These are phyloP conservation scores for Calonectria hawksworthii DNA, from an alignment of 2,329 filamentous ascomycete species.

Conservation along the genomic window DNA sequence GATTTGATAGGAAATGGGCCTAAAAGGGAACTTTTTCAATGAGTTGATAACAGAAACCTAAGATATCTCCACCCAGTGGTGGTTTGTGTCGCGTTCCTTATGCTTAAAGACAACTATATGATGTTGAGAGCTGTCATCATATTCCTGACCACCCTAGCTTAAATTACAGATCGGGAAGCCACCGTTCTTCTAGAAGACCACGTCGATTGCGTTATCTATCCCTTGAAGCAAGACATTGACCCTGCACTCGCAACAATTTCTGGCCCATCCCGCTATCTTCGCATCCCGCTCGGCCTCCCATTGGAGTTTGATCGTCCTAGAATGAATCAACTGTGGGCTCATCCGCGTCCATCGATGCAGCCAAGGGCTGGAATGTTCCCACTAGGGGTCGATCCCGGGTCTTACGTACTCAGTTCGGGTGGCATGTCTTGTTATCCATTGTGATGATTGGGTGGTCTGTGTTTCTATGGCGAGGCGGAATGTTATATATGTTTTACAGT, in stretches of 20 bases:
- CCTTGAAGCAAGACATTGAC: slow-evolving; percentile 24
- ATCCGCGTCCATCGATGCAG: background rate
- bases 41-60: background rate
- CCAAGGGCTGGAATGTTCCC: background rate
- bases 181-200: background rate
- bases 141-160: background rate
- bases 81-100: background rate
- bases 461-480: background rate
- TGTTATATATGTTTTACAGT: background rate
- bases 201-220: slow-evolving; percentile 26
- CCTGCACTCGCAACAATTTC: background rate
- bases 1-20: background rate
- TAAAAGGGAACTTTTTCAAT: background rate
- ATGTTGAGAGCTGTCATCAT: background rate
- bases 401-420: background rate
- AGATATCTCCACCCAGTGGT: background rate
- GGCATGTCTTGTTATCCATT: slow-evolving; percentile 11
- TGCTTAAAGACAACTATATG: background rate
- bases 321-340: slow-evolving; percentile 13
- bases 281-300: slow-evolving; percentile 18
- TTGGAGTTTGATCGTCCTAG: slow-evolving; percentile 9
- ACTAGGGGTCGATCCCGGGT: background rate
- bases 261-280: slow-evolving; percentile 1
- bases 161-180: slow-evolving; percentile 9
- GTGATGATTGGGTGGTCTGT: background rate